Conservation (phyloP, 805 yeast species). For the Nakazawaea ambrosiae region DNA sequence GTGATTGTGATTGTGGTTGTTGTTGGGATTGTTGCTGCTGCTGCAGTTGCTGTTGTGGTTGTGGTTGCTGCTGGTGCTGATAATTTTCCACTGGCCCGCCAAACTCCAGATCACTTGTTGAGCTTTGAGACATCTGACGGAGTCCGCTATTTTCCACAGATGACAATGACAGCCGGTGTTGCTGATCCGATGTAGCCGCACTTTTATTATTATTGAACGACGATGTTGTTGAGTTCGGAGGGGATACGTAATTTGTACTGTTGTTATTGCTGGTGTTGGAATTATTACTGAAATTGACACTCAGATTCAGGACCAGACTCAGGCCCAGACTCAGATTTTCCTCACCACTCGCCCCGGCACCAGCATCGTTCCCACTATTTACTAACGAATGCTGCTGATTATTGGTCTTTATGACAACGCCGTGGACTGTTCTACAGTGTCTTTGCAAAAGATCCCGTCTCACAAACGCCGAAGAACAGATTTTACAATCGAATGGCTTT, state of each 20-base stretch:
- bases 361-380: neutral
- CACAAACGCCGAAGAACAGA: constrained; percentile 68
- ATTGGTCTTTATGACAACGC: constrained; percentile 21
- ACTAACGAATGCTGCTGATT: constrained; percentile 16
- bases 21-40: constrained; percentile 6
- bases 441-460: constrained; percentile 71
- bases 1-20: constrained; percentile 4
- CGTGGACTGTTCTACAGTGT: constrained; percentile 75
- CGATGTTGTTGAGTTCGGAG: too few species aligned
- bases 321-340: too few species aligned
- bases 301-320: too few species aligned
- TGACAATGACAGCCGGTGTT: too few species aligned
- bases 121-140: too few species aligned
- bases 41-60: neutral
- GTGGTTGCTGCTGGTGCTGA: constrained; percentile 3
- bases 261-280: neutral
- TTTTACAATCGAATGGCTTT: constrained; percentile 68
- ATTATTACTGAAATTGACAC: too few species aligned
- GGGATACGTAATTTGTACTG: neutral
- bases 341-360: too few species aligned
- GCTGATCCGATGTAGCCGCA: neutral
- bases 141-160: too few species aligned
- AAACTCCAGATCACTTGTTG: too few species aligned
- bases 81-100: too few species aligned
- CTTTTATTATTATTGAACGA: neutral